These are phyloP conservation scores for Aspergillus kassunensis DNA, from an alignment of 495 filamentous ascomycete genomes.

Conservation along the genomic window DNA sequence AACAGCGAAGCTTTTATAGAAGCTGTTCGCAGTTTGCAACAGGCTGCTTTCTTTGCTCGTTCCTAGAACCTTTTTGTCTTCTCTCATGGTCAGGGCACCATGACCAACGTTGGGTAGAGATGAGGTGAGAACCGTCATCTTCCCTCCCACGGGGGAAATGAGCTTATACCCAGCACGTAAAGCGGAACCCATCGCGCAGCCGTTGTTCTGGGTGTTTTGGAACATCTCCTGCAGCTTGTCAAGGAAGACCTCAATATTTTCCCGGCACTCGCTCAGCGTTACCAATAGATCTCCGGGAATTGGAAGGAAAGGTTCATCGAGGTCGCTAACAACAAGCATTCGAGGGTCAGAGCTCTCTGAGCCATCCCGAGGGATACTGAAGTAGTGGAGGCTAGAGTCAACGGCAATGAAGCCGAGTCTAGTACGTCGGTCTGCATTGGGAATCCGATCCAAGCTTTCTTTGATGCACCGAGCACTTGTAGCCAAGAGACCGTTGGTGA, in stretches of 20 bases:
- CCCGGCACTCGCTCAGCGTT: constrained; percentile 80
- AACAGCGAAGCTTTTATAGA: constrained; percentile 99
- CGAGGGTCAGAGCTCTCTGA: constrained; percentile 75
- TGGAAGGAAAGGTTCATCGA: constrained; percentile 95
- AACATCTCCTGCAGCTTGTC: constrained; percentile 94
- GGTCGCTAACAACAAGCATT: constrained; percentile 93
- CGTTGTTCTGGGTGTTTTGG: constrained; percentile 80
- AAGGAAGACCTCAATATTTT: constrained; percentile 87
- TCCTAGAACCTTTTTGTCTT: constrained; percentile 94
- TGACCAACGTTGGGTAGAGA: constrained; percentile 87
- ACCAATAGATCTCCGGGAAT: constrained; percentile 92
- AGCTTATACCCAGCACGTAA: constrained; percentile 91
- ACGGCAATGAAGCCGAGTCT: constrained; percentile 93
- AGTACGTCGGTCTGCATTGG: constrained; percentile 90
- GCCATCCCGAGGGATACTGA: constrained; percentile 83
- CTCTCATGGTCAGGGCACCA: constrained; percentile 87
- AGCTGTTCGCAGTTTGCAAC: constrained; percentile 86
- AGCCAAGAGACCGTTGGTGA: constrained; percentile 89
- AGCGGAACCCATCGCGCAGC: constrained; percentile 89
- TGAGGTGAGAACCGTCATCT: constrained; percentile 85
- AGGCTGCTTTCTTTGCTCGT: constrained; percentile 86
- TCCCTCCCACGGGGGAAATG: constrained; percentile 88
- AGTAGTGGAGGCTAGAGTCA: constrained; percentile 93
- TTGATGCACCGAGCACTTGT: constrained; percentile 91
- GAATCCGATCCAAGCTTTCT: constrained; percentile 94